These are phyloP conservation scores for Wickerhamomyces rabaulensis DNA, from an alignment of 805 yeast genomes.

Conservation along the genomic window DNA sequence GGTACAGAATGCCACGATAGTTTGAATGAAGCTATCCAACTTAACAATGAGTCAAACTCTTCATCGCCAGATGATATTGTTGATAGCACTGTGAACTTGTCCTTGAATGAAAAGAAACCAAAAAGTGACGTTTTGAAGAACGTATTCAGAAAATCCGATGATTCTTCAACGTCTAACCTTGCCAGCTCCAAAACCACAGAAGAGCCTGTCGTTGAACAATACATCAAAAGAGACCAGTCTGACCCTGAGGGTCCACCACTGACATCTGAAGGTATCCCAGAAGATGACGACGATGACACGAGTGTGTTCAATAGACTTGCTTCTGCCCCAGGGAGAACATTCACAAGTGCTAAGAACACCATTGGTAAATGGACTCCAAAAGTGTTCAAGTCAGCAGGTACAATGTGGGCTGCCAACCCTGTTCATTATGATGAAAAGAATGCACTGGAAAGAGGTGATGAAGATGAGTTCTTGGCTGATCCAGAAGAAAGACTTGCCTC, in stretches of 20 bases:
- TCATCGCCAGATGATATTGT: slow-evolving; percentile 2
- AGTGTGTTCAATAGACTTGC: neutral
- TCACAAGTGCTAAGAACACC: slow-evolving; percentile 4
- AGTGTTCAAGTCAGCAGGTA: slow-evolving; percentile 20
- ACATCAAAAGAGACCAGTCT: neutral
- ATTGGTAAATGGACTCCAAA: slow-evolving; percentile 19
- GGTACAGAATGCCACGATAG: slow-evolving; percentile 39
- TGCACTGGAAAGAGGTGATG: slow-evolving; percentile 34
- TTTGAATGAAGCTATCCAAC: slow-evolving; percentile 36
- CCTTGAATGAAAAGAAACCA: neutral
- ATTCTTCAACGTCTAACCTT: neutral
- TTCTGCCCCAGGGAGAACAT: neutral
- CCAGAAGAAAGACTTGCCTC: slow-evolving; percentile 40
- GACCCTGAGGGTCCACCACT: neutral
- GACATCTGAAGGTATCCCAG: neutral
- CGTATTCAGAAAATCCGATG: neutral
- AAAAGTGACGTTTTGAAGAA: neutral
- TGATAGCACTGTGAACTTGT: slow-evolving; percentile 9
- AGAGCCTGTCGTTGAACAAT: neutral
- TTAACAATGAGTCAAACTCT: slow-evolving; percentile 10
- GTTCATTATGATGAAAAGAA: slow-evolving; percentile 49
- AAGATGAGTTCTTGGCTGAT: slow-evolving; percentile 46
- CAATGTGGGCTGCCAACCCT: slow-evolving; percentile 56
- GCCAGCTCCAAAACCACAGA: neutral
- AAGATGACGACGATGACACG: neutral